A percentile compares a stretch with the other conserved stretches of the same genome.
These are phyloP conservation scores for Suillus occidentalis DNA, from an alignment of 768 basidiomycete genomes.

Conservation along the genomic window DNA sequence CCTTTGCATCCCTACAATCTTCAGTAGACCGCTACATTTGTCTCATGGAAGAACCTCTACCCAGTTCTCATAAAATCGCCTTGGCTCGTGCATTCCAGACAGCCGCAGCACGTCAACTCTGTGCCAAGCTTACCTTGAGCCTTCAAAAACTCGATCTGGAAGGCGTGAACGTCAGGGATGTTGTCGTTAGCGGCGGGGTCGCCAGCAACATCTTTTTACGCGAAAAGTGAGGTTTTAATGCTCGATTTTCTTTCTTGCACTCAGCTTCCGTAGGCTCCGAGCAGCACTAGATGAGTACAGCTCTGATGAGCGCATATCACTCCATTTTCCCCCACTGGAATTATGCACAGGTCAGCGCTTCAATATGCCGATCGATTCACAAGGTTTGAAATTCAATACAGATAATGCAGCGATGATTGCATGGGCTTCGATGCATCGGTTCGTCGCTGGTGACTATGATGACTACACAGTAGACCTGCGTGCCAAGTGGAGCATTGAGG, in stretches of 20 bases:
- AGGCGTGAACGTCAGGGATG: conserved; percentile 46
- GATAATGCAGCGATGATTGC: conserved; percentile 98
- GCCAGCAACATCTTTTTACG: conserved; percentile 82
- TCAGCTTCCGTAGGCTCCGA: conserved; percentile 32
- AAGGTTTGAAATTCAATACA: conserved; percentile 26
- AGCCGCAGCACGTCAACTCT: conserved; percentile 70
- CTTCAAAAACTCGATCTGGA: conserved; percentile 43
- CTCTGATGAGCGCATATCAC: conserved; percentile 36
- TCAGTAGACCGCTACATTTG: conserved; percentile 60
- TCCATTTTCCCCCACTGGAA: conserved; percentile 73
- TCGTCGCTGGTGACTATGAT: conserved; percentile 61
- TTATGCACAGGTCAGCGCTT: conserved; percentile 68
- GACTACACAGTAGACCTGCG: conserved; percentile 59
- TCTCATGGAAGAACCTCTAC: conserved; percentile 33
- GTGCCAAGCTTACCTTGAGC: conserved; percentile 58
- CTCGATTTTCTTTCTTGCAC: background rate
- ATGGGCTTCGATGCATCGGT: conserved; percentile 86
- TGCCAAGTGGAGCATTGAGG: conserved; percentile 79
- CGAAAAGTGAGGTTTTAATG: conserved; percentile 45
- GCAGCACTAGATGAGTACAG: conserved; percentile 27
- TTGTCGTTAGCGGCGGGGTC: conserved; percentile 92
- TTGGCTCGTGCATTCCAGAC: conserved; percentile 74
- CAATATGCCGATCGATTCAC: background rate
- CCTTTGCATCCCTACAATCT: conserved; percentile 77
- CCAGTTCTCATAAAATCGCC: conserved; percentile 32